Conservation (phyloP, 345 rosid genomes). For the Gossypium anomalum region DNA sequence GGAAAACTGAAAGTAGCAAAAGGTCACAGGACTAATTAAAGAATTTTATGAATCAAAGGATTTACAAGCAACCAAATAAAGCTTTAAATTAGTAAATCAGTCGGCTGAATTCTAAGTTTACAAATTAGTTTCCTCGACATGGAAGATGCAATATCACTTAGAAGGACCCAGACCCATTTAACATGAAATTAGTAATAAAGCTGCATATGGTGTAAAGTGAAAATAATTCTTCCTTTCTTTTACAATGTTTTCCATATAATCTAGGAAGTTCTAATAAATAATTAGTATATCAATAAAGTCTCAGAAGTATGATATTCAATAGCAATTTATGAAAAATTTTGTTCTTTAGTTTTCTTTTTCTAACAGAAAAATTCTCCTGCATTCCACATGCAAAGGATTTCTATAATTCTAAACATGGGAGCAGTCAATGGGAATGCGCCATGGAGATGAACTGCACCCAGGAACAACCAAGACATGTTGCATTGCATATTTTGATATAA, state of each 20-base stretch:
- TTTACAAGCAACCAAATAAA: not conserved
- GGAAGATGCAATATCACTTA: not conserved
- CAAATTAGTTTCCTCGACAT: not conserved
- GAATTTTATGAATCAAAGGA: not conserved
- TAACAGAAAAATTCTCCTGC: not conserved
- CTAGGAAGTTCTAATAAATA: not conserved
- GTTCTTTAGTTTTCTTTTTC: not conserved
- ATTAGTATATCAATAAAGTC: not conserved
- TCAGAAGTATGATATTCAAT: not conserved
- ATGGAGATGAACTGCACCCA: not conserved
- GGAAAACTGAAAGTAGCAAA: not conserved
- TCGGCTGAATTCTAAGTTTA: not conserved
- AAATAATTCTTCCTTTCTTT: not conserved
- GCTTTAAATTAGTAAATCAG: not conserved
- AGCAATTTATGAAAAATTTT: not conserved
- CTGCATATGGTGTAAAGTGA: not conserved
- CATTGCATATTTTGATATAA: not conserved
- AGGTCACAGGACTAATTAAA: not conserved
- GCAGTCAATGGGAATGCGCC: not conserved
- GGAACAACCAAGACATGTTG: not conserved
- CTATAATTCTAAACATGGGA: not conserved
- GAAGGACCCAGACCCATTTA: not conserved
- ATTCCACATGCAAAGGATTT: not conserved
- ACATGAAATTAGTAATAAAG: not conserved
- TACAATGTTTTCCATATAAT: not conserved